Base-by-base conservation (phyloP, 2,329 filamentous ascomycete genomes). In the Magnaporthiopsis poae region DNA sequence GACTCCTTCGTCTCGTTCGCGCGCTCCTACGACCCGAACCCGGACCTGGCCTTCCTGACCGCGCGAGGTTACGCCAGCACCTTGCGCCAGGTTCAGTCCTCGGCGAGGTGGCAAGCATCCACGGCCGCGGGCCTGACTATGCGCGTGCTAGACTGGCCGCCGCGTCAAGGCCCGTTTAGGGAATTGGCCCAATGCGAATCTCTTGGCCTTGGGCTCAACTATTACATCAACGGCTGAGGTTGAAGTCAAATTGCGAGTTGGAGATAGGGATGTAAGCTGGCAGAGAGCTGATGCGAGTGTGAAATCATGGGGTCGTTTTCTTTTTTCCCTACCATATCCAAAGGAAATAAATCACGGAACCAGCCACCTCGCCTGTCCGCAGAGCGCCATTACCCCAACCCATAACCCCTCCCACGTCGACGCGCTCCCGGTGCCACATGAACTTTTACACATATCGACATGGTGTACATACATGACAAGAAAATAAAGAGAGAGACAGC, bases 1-100 rank as follows among this genome's bases (percentile, higher is more conserved):
- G 84, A 87, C 70, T 71, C 81, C 12, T 86, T 84, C 70, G 78
- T 78, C 1, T 74, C 79, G 1, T 87, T 87, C 69, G 79, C 81
- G 1, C 77, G 80, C 68, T 78, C 74, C 0, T 79, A 79, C 11
- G 74, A 85, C 65, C 84, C 84, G 2, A 86, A 86, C 70, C 80
- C 81, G 0, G 77, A 80, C 18, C 33, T 69, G 7, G 75, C 71
- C 8, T 85, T 80, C 67, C 71, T 86, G 35, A 67, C 71, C 60
- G 79, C 78, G 0, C 77, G 84, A 61, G 75, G 73, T 70, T 81
- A 71, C 76, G 75, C 35, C 9, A 71, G 65, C 12, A 77, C 75
- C 18, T 67, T 72, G 25, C 31, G n/a, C 18, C 69, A 72, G 63
- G 59, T 73, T 1, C 52, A 70, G n/a, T 3, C 67, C 62, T 62